Conservation (phyloP, 2,329 filamentous ascomycete genomes). For the Arachnomyces sp. region DNA sequence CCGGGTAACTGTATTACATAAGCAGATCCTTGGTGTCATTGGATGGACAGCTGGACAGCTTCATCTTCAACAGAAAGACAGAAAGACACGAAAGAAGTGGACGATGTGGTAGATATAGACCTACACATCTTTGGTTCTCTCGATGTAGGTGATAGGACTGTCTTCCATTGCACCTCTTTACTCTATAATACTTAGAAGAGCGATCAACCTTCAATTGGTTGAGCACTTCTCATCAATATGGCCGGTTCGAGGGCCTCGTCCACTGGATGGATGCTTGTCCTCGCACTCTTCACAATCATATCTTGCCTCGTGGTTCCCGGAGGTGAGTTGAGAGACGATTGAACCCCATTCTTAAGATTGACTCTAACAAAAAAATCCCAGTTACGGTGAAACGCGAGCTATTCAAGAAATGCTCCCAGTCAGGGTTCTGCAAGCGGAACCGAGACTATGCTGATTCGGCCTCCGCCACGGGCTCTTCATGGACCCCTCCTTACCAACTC, state of each 20-base stretch:
- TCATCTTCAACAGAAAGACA: too few relatives aligned
- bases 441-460: conserved; percentile 78
- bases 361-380: conserved; percentile 27
- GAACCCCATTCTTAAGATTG: conserved; percentile 1
- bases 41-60: conserved; percentile 5
- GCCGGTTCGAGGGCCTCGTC: conserved; percentile 39
- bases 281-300: conserved; percentile 52
- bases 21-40: conserved; percentile 25
- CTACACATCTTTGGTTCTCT: too few relatives aligned
- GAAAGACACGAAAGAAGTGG: too few relatives aligned
- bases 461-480: conserved; percentile 54
- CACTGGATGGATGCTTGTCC: conserved; percentile 56
- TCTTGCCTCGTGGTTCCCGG: conserved; percentile 55
- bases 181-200: too few relatives aligned
- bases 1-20: conserved; percentile 12
- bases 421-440: conserved; percentile 95
- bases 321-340: conserved; percentile 42
- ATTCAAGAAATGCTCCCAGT: conserved; percentile 94
- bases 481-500: conserved; percentile 74
- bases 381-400: conserved; percentile 87
- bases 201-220: too few relatives aligned
- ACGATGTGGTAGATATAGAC: too few relatives aligned
- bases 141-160: too few relatives aligned
- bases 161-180: too few relatives aligned
- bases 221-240: conserved; percentile 21